Conservation (phyloP, 495 filamentous ascomycete genomes). For the Trichoderma virens region DNA sequence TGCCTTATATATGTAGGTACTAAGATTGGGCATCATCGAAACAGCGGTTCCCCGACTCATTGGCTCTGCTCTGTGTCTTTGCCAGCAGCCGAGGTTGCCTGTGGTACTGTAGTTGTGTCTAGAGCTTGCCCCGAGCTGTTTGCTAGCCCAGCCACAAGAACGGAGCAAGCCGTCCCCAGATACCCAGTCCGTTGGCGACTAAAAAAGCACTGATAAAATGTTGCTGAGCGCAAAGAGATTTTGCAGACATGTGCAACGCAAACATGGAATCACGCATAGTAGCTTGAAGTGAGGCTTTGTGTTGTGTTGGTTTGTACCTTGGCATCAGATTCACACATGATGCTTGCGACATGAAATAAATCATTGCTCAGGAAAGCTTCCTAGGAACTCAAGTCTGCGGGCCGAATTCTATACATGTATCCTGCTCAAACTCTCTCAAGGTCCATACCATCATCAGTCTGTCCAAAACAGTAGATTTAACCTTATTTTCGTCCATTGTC, state of each 20-base stretch:
- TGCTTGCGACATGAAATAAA: too few species aligned
- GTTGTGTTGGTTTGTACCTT: not conserved
- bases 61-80: not conserved
- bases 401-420: too few species aligned
- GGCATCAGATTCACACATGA: too few species aligned
- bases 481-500: not conserved
- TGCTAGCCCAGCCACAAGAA: conserved; percentile 2
- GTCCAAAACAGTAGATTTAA: not conserved
- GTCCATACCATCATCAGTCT: too few species aligned
- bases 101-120: too few species aligned
- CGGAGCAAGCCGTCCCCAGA: not conserved
- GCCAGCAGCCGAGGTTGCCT: not conserved
- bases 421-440: too few species aligned
- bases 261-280: too few species aligned
- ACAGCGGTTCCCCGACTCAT: not conserved
- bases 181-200: not conserved
- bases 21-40: too few species aligned
- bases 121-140: not conserved
- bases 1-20: too few species aligned
- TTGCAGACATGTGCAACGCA: not conserved
- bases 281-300: not conserved
- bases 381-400: too few species aligned
- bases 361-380: too few species aligned
- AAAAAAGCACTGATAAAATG: not conserved
- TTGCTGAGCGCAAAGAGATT: not conserved